Percentiles rank a stretch among this genome's conserved stretches.
phyloP scores from a whole-genome alignment of 345 rosid species.

The Mercurialis annua region DNA sequence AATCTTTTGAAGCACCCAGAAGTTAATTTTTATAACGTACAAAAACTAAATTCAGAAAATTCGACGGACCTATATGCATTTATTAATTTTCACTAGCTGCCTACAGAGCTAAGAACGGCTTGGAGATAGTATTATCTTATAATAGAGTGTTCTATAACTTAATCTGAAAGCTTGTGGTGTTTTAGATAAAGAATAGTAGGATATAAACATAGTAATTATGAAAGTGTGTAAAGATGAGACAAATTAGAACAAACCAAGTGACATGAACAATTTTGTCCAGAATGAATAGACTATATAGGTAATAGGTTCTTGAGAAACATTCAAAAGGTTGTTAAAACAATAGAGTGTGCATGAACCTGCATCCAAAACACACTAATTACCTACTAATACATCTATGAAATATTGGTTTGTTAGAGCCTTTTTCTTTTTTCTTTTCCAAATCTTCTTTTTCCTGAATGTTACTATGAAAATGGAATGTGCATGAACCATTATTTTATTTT shows the following conservation, averaged over 20 bases:
- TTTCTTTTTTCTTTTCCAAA: not conserved
- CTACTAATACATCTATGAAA: slow-evolving; percentile 8
- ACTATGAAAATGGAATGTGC: slow-evolving; percentile 16
- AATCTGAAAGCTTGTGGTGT: slow-evolving; percentile 11
- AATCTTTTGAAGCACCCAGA: not conserved
- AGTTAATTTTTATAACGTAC: not conserved
- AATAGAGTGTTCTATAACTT: slow-evolving; percentile 17
- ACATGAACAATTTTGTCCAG: slow-evolving; percentile 22
- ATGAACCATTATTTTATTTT: slow-evolving; percentile 25
- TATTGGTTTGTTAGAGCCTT: slow-evolving; percentile 9
- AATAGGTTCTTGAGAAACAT: not conserved
- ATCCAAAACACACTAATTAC: slow-evolving; percentile 1
- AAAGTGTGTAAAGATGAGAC: slow-evolving; percentile 17
- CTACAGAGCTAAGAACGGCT: not conserved
- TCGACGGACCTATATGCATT: slow-evolving; percentile 10
- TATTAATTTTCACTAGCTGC: not conserved
- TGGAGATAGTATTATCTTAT: slow-evolving; percentile 4
- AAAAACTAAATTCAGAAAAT: slow-evolving; percentile 1
- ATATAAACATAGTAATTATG: slow-evolving; percentile 32
- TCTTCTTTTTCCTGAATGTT: slow-evolving; percentile 4
- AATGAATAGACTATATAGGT: not conserved
- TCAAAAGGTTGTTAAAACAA: slow-evolving; percentile 14
- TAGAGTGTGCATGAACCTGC: slow-evolving; percentile 30
- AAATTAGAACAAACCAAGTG: slow-evolving; percentile 25
- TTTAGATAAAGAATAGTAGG: slow-evolving; percentile 33